These are phyloP conservation scores for Lentinula novae-zelandiae DNA, from an alignment of 1,284 basidiomycete genomes.

Conservation along the genomic window DNA sequence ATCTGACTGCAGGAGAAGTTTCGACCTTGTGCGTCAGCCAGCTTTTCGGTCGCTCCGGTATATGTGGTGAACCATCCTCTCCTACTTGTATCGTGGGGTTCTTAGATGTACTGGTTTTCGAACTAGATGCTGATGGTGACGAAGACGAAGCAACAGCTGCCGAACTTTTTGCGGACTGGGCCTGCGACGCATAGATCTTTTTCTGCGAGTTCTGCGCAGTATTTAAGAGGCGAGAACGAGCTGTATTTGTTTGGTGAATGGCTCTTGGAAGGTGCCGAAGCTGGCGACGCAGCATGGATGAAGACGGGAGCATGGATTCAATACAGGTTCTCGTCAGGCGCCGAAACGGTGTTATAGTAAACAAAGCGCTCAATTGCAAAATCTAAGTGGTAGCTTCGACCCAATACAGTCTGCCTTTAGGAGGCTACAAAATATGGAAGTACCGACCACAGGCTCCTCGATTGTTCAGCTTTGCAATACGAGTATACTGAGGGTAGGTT, in stretches of 20 bases:
- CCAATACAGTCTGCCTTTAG: too few species aligned
- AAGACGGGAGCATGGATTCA: slow-evolving; percentile 3
- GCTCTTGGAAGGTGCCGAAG: not conserved
- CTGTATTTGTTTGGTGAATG: not conserved
- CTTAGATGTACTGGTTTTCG: not conserved
- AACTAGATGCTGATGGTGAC: not conserved
- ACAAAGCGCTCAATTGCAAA: not conserved
- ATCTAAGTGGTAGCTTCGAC: too few species aligned
- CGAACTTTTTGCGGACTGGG: not conserved
- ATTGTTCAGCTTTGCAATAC: too few species aligned
- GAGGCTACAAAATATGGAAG: too few species aligned
- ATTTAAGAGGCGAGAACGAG: not conserved
- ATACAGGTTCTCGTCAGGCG: not conserved
- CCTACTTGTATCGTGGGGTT: not conserved
- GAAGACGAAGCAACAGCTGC: slow-evolving; percentile 1
- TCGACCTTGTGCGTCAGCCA: slow-evolving; percentile 62
- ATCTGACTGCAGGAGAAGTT: slow-evolving; percentile 45
- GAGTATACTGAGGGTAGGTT: too few species aligned
- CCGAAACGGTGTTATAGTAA: not conserved
- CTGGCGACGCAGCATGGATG: not conserved
- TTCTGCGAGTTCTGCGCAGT: not conserved
- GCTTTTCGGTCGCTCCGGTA: slow-evolving; percentile 22
- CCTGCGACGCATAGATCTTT: not conserved
- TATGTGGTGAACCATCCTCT: not conserved
- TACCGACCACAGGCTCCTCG: too few species aligned